These are phyloP conservation scores for Aspergillus sclerotiicarbonarius DNA, from an alignment of 495 filamentous ascomycete species.

Conservation along the genomic window DNA sequence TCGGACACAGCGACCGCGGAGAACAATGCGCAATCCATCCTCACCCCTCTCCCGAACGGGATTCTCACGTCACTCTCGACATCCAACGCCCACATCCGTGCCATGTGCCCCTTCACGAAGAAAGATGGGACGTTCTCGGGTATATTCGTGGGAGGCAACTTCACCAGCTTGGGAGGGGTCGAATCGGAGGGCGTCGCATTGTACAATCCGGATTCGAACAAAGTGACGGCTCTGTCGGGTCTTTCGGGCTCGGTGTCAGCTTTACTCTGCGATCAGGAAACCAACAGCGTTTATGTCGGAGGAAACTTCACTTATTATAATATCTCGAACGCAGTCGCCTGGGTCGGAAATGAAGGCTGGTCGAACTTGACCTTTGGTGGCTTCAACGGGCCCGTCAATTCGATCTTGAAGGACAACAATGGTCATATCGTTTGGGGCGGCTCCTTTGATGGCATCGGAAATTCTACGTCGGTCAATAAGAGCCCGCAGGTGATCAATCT, in stretches of 20 bases:
- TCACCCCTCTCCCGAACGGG: slow-evolving; percentile 83
- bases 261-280: slow-evolving; percentile 78
- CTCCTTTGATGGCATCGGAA: slow-evolving; percentile 86
- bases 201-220: slow-evolving; percentile 66
- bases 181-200: slow-evolving; percentile 77
- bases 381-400: slow-evolving; percentile 89
- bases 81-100: slow-evolving; percentile 77
- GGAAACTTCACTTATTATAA: slow-evolving; percentile 77
- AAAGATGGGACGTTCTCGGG: slow-evolving; percentile 66
- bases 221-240: slow-evolving; percentile 70
- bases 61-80: slow-evolving; percentile 68
- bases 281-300: slow-evolving; percentile 84
- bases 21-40: slow-evolving; percentile 78
- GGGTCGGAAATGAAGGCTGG: slow-evolving; percentile 69
- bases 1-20: slow-evolving; percentile 60
- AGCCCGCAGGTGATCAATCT: slow-evolving; percentile 81
- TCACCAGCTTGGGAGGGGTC: slow-evolving; percentile 81
- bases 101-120: slow-evolving; percentile 80
- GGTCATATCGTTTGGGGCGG: slow-evolving; percentile 91
- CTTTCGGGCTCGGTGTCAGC: slow-evolving; percentile 77
- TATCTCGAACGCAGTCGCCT: slow-evolving; percentile 85
- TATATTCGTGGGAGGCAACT: slow-evolving; percentile 88
- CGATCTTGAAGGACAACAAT: slow-evolving; percentile 74
- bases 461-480: slow-evolving; percentile 63
- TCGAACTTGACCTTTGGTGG: slow-evolving; percentile 84